Base-by-base conservation (phyloP, 2,329 filamentous ascomycete genomes). In the Polytolypa hystricis region DNA sequence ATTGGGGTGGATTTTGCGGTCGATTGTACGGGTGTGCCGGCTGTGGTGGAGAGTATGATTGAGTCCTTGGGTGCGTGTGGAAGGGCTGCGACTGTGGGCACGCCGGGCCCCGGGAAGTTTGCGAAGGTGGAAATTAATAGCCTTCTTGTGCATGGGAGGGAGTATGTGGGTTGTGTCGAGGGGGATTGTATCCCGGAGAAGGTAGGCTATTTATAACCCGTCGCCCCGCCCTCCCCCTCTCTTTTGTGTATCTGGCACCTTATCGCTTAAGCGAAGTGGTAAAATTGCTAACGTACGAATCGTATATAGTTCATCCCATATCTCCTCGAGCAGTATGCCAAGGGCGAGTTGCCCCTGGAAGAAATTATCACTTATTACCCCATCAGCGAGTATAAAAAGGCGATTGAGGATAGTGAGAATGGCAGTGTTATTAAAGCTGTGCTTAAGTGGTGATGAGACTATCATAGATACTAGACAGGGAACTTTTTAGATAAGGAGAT, bases 261-360 rank as follows among this genome's bases (percentile, higher is more conserved):
- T n/a, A n/a, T n/a, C n/a, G n/a, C n/a, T n/a, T n/a, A n/a, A n/a
- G n/a, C n/a, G n/a, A n/a, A n/a, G n/a, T n/a, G n/a, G n/a, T n/a
- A n/a, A n/a, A n/a, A n/a, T n/a, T n/a, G n/a, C n/a, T n/a, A n/a
- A n/a, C n/a, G n/a, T n/a, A n/a, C n/a, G n/a, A n/a, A n/a, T n/a
- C n/a, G n/a, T n/a, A n/a, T n/a, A n/a, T n/a, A n/a, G n/a, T n/a
- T n/a, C n/a, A n/a, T n/a, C n/a, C n/a, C n/a, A n/a, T n/a, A n/a
- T n/a, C n/a, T 70, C 58, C 65, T 71, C n/a, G 47, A 64, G 35
- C 67, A 66, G 61, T 65, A 67, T 41, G 46, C 53, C 3, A 54
- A 65, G 37, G 67, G 66, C 7, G 61, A 55, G 41, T 68, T 71
- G 37, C 67, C 67, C 0, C 55, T 70, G 12, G 62, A 70, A 23